Base-by-base conservation (phyloP, 139 green algal species). In the Chlamydomonas incerta region DNA sequence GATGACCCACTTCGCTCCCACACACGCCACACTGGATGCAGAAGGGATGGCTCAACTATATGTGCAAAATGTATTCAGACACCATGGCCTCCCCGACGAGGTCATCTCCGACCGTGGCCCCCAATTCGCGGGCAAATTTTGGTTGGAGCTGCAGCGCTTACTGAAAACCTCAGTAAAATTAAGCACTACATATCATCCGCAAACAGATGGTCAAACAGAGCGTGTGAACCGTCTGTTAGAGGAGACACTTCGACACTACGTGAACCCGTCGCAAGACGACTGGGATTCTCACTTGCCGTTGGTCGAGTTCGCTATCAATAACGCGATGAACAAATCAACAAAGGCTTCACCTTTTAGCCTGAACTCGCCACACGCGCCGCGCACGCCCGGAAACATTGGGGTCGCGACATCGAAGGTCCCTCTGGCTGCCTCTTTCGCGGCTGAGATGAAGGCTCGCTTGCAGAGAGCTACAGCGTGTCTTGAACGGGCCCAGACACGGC, bases 201-300 rank as follows among this genome's bases (percentile, higher is more conserved):
- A 73, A 33, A 83, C 72, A 31, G 92, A 97, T 81, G 93, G 94
- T 0, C 90, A 96, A 72, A 95, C 91, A 14, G 94, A 96, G 52
- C 87, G 91, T n/a, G 82, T 87, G 2, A 94, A 95, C 60, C 87
- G 91, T 0, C 66, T 87, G 0, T 20, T 95, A 14, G 87, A 96
- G 50, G 93, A 96, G 15, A 89, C 90, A 63, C 74, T 96, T 3
- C 55, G 92, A 9, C 41, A 82, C 24, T 93, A 89, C 62, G 80
- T 94, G 1, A 72, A 63, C 66, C 28, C 60, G 23, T 6, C 63
- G 0, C 79, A 90, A 46, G 69, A 80, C 31, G 83, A 94, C 55
- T 97, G 93, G 93, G 93, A 94, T 37, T 29, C 82, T 0, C 28
- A 84, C 0, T 73, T 95, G 23, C 14, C 77, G 24, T 10, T 76